phyloP scores from a whole-genome alignment of 2,329 filamentous ascomycete genomes.

The Paraconiothyrium brasiliense region DNA sequence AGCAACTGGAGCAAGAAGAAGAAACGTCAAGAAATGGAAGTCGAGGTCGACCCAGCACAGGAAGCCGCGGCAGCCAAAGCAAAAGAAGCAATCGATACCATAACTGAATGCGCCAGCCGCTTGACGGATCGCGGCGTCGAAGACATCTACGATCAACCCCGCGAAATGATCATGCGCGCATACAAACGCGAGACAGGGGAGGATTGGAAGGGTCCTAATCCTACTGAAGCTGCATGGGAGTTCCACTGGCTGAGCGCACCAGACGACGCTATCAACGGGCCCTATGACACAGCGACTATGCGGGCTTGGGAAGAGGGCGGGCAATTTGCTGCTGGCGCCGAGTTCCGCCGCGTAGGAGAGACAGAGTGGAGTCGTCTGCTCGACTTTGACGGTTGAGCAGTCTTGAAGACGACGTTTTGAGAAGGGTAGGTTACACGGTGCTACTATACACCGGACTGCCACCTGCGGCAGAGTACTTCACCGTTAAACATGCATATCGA shows the following conservation, averaged over 20 bases:
- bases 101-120: conserved; percentile 90
- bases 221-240: conserved; percentile 73
- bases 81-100: conserved; percentile 77
- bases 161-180: conserved; percentile 83
- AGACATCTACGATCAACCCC: conserved; percentile 91
- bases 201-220: conserved; percentile 73
- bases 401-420: conserved; percentile 3
- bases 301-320: conserved; percentile 89
- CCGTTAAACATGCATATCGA: not conserved
- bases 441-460: conserved; percentile 1
- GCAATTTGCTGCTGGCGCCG: conserved; percentile 91
- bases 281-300: conserved; percentile 88
- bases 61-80: conserved; percentile 75
- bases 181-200: conserved; percentile 88
- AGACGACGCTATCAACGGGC: conserved; percentile 83
- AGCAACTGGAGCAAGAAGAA: conserved; percentile 52
- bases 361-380: conserved; percentile 55
- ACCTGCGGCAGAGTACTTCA: conserved; percentile 5
- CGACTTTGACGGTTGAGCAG: conserved; percentile 44
- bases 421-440: conserved; percentile 8
- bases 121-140: conserved; percentile 82
- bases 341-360: conserved; percentile 56
- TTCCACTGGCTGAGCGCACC: conserved; percentile 91
- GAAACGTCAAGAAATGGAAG: conserved; percentile 70
- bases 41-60: conserved; percentile 67